phyloP scores from a whole-genome alignment of 192 early-diverging fungal genomes.

The Piromyces sp. region DNA sequence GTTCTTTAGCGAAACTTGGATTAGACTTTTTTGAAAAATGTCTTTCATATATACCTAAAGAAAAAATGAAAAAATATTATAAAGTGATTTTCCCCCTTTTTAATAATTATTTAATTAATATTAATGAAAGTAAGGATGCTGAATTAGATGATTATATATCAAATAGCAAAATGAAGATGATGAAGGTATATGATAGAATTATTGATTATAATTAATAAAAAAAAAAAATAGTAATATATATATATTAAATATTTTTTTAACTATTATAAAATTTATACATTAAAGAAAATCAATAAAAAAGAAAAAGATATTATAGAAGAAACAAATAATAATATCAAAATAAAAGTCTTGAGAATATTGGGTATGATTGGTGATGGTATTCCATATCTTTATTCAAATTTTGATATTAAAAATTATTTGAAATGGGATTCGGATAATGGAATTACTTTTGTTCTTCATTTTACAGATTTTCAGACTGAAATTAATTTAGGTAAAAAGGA shows the following conservation, averaged over 20 bases:
- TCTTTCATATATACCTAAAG: conserved; percentile 10
- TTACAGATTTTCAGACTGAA: conserved; percentile 42
- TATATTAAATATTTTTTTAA: no score
- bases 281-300: not conserved
- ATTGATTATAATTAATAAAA: no score
- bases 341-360: not conserved
- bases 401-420: not conserved
- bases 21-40: conserved; percentile 43
- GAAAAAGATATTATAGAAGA: not conserved
- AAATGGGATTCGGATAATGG: conserved; percentile 52
- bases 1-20: conserved; percentile 37
- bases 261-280: not conserved
- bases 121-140: conserved; percentile 1
- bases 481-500: conserved; percentile 48
- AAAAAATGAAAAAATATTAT: conserved; percentile 11
- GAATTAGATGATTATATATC: not conserved
- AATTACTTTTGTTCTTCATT: conserved; percentile 43
- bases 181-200: not conserved
- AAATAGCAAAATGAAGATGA: not conserved
- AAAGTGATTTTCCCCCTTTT: conserved; percentile 35
- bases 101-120: conserved; percentile 43
- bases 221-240: no score
- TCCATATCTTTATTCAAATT: not conserved
- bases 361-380: not conserved
- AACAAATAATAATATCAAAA: not conserved